Conservation (phyloP, 1,284 basidiomycete genomes). For the Porodaedalea pini region DNA sequence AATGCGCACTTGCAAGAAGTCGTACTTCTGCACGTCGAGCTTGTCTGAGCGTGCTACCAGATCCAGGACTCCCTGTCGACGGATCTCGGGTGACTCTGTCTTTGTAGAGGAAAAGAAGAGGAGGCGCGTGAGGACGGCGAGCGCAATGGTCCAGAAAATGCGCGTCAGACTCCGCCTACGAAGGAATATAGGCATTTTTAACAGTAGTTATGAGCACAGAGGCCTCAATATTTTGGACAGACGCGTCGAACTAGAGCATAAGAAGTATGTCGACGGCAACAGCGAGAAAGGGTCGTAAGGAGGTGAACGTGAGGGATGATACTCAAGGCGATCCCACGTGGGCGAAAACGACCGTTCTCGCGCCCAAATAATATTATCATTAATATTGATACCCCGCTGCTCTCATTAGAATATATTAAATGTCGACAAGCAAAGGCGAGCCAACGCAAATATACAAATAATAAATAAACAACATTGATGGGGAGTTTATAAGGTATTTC, state of each 20-base stretch:
- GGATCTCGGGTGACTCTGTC: constrained; percentile 50
- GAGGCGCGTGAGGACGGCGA: constrained; percentile 34
- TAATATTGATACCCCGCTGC: no score
- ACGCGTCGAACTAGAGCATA: background rate
- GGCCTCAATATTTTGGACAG: background rate
- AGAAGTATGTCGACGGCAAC: no score
- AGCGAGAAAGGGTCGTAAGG: no score
- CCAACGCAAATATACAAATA: background rate
- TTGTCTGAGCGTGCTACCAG: constrained; percentile 80
- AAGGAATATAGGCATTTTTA: constrained; percentile 32
- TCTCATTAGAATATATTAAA: no score
- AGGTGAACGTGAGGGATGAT: background rate
- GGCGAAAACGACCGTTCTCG: background rate
- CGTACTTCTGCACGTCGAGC: constrained; percentile 83
- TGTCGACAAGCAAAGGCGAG: background rate
- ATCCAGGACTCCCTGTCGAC: constrained; percentile 81
- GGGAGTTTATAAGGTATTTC: background rate
- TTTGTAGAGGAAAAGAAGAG: constrained; percentile 43
- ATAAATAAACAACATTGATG: background rate
- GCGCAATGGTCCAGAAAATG: constrained; percentile 29
- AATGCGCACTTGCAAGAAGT: constrained; percentile 81
- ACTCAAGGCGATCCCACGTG: constrained; percentile 4
- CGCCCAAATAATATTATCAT: no score
- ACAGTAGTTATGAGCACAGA: background rate
- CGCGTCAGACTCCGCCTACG: constrained; percentile 37